Conservation (phyloP, 495 filamentous ascomycete species). For the Penicillium chermesinum region DNA sequence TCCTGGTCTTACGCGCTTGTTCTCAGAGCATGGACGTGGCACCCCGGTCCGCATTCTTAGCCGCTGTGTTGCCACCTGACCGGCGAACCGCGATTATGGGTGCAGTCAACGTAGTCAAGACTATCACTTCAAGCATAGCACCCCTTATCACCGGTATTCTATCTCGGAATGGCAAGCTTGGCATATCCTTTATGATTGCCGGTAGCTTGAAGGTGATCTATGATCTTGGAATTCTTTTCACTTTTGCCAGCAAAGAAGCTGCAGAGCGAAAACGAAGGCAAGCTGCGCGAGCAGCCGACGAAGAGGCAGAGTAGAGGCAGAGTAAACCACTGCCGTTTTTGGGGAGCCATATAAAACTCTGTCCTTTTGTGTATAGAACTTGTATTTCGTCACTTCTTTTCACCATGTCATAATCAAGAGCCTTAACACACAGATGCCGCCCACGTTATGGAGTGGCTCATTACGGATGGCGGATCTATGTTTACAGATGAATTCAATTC, state of each 20-base stretch:
- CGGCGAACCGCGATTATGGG: conserved; percentile 80
- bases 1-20: conserved; percentile 65
- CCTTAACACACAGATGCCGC: no score
- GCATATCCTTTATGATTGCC: conserved; percentile 66
- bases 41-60: conserved; percentile 73
- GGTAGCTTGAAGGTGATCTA: conserved; percentile 66
- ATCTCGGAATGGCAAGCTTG: conserved; percentile 56
- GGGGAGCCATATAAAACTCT: no score
- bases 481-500: no score
- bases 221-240: conserved; percentile 66
- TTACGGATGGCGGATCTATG: no score
- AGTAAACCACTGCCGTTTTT: background rate
- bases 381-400: no score
- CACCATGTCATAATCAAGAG: no score
- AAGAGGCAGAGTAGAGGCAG: conserved; percentile 9
- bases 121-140: conserved; percentile 55
- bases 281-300: conserved; percentile 10
- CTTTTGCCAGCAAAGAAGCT: conserved; percentile 50
- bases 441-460: no score
- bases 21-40: conserved; percentile 78
- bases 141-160: conserved; percentile 67
- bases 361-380: no score
- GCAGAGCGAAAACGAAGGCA: conserved; percentile 12
- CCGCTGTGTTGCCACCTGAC: conserved; percentile 60
- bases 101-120: conserved; percentile 63